Evolutionary conservation across 495 filamentous ascomycete species (phyloP).

Genomic region (Xylaria scruposa): DNA sequence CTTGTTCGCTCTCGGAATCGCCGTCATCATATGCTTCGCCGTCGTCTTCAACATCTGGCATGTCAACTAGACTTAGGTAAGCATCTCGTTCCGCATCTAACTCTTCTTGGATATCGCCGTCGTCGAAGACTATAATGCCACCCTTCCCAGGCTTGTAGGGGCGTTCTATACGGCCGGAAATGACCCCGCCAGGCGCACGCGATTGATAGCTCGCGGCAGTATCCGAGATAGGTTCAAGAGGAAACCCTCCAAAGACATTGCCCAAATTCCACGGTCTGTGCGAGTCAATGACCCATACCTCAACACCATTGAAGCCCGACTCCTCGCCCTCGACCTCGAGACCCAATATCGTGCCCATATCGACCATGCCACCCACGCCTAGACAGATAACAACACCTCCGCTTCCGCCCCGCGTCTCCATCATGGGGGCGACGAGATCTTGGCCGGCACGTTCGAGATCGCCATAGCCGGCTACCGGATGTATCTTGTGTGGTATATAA

Average conservation of each 20-base stretch:
- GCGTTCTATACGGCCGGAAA: constrained; percentile 71
- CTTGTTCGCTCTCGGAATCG: constrained; percentile 54
- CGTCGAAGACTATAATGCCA: constrained; percentile 91
- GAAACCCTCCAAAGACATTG: constrained; percentile 85
- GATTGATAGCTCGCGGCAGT: constrained; percentile 52
- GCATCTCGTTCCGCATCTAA: constrained; percentile 75
- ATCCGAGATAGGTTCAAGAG: constrained; percentile 55
- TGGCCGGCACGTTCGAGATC: constrained; percentile 80
- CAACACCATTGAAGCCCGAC: constrained; percentile 70
- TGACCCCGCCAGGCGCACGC: constrained; percentile 57
- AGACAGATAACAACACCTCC: constrained; percentile 91
- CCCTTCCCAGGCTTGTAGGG: constrained; percentile 77
- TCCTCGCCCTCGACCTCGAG: constrained; percentile 66
- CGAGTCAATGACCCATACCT: constrained; percentile 94
- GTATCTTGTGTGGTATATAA: constrained; percentile 98
- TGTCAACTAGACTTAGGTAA: constrained; percentile 79
- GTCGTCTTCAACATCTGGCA: constrained; percentile 87
- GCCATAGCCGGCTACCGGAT: constrained; percentile 90
- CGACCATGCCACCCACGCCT: constrained; percentile 89
- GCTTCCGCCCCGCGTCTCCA: constrained; percentile 75
- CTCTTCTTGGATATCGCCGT: constrained; percentile 95
- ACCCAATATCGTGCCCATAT: constrained; percentile 76
- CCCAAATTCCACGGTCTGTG: constrained; percentile 92
- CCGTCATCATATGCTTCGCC: constrained; percentile 62
- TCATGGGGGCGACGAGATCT: constrained; percentile 82